A percentile compares a stretch with the other conserved stretches of the same genome.
Conservation (phyloP, 768 basidiomycete species). For the Mrakia gelida region DNA sequence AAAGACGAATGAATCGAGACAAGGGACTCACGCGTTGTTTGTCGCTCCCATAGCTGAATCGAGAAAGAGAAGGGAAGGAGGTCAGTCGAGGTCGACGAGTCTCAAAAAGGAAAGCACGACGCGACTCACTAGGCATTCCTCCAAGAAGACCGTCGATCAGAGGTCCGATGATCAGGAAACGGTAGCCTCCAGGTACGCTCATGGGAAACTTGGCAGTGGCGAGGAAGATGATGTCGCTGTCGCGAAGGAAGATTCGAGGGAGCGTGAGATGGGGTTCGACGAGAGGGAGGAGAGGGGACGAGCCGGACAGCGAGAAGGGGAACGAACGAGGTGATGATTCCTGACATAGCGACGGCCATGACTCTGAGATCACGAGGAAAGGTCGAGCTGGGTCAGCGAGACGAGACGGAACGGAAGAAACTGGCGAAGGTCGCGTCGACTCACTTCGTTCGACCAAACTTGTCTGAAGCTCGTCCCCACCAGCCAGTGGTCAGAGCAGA, state of each 20-base stretch:
- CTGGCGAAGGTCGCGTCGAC: background rate
- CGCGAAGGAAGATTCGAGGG: background rate
- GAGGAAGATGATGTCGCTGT: constrained; percentile 71
- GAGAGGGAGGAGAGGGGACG: background rate
- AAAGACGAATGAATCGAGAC: no score
- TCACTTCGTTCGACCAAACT: constrained; percentile 60
- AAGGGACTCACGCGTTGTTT: constrained; percentile 19
- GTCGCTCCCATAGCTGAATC: constrained; percentile 14
- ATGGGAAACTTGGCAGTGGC: constrained; percentile 68
- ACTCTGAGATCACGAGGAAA: constrained; percentile 46
- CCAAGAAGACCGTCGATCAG: constrained; percentile 31
- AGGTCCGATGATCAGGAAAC: constrained; percentile 51
- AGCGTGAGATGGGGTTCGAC: constrained; percentile 31
- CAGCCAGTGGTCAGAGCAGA: constrained; percentile 78
- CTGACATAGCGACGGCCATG: constrained; percentile 61
- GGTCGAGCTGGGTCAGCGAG: background rate
- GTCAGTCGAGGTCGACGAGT: background rate
- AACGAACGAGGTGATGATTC: constrained; percentile 51
- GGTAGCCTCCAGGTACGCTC: constrained; percentile 56
- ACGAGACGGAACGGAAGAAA: background rate
- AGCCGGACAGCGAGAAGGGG: constrained; percentile 37
- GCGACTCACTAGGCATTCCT: constrained; percentile 24
- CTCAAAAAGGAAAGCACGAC: background rate
- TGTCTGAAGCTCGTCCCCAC: constrained; percentile 79
- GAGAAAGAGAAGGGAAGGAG: no score